Evolutionary conservation across 345 rosid species (phyloP), one percentile per base, ranked within the genome.

Genomic region (Gossypium rotundifolium): DNA sequence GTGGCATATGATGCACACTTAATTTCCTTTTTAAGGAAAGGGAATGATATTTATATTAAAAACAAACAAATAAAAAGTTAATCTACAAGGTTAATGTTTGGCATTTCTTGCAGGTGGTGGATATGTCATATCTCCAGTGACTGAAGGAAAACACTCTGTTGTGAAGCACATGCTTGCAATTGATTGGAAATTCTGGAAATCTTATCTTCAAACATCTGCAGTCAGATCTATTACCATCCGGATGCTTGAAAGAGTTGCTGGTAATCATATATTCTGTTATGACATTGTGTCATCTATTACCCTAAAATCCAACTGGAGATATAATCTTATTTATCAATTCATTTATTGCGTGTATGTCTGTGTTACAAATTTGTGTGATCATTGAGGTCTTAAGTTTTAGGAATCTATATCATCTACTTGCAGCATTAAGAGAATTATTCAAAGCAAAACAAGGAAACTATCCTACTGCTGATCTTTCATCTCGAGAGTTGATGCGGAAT

Each of bases 121-220:
- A 80, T 94, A 88, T 84, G 96, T 94, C 67, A 84, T 94, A 72
- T 85, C 94, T 82, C 98, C 97, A 17, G 77, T 83, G 25, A 86
- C 86, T 69, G 86, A 90, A 57, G 97, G 93, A 71, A 87, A 80
- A 79, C 88, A 86, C 57, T 94, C 98, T 57, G 83, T 87, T 40
- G 96, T 94, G 68, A 94, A 94, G 83, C 97, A 92, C 85, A 94
- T 94, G 98, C 97, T 94, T 80, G 98, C 96, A 77, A 81, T 90
- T 83, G 97, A 94, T 77, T 94, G 97, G 98, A 94, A 90, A 82
- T 89, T 77, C 68, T 94, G 97, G 98, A 88, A 85, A 83, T 89
- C 94, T n/a, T 92, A 94, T 81, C 46, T 90, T 16, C 87, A 78
- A 71, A 78, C 89, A 71, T 86, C 94, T 79, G 78, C 91, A 25